phyloP scores from a whole-genome alignment of 192 early-diverging fungal genomes.

The Mortierella alpina region DNA sequence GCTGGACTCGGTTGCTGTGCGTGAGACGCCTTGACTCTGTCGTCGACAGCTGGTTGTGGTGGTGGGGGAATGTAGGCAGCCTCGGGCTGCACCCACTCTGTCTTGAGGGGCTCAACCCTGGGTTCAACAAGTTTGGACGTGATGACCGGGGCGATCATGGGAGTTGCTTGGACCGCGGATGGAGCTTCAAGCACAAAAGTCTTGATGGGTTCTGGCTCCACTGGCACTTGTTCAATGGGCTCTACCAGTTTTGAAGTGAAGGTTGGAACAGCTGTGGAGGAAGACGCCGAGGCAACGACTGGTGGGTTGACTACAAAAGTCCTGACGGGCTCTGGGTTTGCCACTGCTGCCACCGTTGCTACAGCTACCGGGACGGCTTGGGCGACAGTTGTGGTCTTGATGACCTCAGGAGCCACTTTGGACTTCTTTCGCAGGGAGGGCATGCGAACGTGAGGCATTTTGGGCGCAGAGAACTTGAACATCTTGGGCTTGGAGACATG shows the following conservation, averaged over 20 bases:
- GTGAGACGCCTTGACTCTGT: neutral
- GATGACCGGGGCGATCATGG: neutral
- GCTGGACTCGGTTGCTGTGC: neutral
- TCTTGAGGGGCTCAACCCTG: too few relatives aligned
- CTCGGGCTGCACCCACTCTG: too few relatives aligned
- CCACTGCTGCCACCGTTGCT: neutral
- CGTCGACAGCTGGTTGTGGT: neutral
- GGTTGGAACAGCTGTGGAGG: neutral
- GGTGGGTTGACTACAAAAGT: neutral
- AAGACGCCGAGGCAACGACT: neutral
- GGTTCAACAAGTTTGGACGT: neutral
- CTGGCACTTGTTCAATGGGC: neutral
- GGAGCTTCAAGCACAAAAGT: neutral
- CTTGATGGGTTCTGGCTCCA: neutral
- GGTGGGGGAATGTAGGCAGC: neutral
- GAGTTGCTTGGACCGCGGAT: neutral
- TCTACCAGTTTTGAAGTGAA: neutral
- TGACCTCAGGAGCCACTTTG: neutral
- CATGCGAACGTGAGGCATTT: conserved; percentile 6
- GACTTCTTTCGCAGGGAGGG: neutral
- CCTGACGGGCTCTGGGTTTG: neutral
- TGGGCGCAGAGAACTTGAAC: neutral
- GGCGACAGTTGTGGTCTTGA: neutral
- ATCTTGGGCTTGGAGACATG: neutral
- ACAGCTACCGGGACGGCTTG: neutral